Base-by-base conservation (phyloP, 129 eudicot species). In the Arctium minus region DNA sequence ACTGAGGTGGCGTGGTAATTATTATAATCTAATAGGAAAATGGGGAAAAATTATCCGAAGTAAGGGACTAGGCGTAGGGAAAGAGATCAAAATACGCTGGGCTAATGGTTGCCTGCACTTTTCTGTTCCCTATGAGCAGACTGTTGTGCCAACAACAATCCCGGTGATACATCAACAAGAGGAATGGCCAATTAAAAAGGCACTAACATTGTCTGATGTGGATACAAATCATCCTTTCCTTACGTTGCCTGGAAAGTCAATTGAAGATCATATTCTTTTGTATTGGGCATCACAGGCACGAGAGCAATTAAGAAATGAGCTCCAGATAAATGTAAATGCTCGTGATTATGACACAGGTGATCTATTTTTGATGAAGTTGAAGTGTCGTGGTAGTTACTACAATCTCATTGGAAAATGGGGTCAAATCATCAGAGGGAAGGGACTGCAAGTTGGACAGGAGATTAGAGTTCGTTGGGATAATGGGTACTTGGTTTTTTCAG, bases 391-490 rank as follows among this genome's bases (percentile, higher is more conserved):
- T 70, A 92, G 92, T 84, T 92, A 92, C 65, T 91, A 91, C 78
- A 91, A 91, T 84, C 84, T 91, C 42, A 89, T 91, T 73, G 96
- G 96, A 27, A 92, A 90, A 87, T 92, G 97, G 97, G 97, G 97
- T 3, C 93, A 91, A 72, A 93, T 93, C 13, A 89, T 93, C 44
- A 86, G 97, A 85, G 93, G 91, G 88, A 93, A 91, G 87, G 86
- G 89, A 44, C 88, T 93, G 60, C 89, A 86, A 77, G 97, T 91
- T 44, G 97, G 97, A 62, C 89, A 82, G 75, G 97, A 93, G 89
- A 88, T 93, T 82, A 93, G 86, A 85, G 89, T 93, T 17, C 90
- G 95, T 40, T 93, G 97, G 97, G 95, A 93, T 48, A 89, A 89
- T 74, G 94, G 91, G 68, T 93, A 87, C 82, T 83, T 93, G 85